Conservation (phyloP, 2,329 filamentous ascomycete species). For the Epichloe uncinata region DNA sequence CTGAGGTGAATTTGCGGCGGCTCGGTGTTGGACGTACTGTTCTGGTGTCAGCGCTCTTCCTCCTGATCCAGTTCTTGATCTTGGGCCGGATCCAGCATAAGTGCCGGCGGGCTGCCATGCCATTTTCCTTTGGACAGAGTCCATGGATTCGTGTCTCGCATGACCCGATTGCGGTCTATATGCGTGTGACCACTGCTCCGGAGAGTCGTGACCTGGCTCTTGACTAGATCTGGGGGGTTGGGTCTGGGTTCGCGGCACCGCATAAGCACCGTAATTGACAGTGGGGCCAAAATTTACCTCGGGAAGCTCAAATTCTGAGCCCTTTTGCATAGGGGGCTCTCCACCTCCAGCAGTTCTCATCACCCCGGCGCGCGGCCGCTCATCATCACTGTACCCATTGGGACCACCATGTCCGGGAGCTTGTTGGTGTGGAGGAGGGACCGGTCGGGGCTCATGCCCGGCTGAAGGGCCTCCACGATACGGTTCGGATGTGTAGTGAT, state of each 20-base stretch:
- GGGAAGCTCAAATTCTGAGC: slow-evolving; percentile 45
- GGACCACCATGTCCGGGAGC: slow-evolving; percentile 38
- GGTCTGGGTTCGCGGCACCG: slow-evolving; percentile 18
- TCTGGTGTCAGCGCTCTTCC: slow-evolving; percentile 54
- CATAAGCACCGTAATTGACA: slow-evolving; percentile 41
- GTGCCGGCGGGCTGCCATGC: slow-evolving; percentile 66
- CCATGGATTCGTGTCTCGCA: slow-evolving; percentile 34
- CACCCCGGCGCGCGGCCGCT: slow-evolving; percentile 64
- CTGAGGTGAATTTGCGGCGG: slow-evolving; percentile 38
- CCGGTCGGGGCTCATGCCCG: slow-evolving; percentile 5
- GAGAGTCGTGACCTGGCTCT: slow-evolving; percentile 19
- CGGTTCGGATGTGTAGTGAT: slow-evolving; percentile 22
- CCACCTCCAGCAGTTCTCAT: slow-evolving; percentile 61
- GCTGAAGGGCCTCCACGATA: slow-evolving; percentile 10
- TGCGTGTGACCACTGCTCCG: slow-evolving; percentile 12
- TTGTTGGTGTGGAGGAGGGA: slow-evolving; percentile 11
- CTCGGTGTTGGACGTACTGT: slow-evolving; percentile 72
- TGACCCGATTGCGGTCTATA: slow-evolving; percentile 19
- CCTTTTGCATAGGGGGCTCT: slow-evolving; percentile 16
- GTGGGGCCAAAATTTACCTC: slow-evolving; percentile 79
- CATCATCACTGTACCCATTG: slow-evolving; percentile 31
- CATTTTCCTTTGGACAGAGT: slow-evolving; percentile 49
- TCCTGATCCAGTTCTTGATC: not conserved
- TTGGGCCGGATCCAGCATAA: slow-evolving; percentile 29
- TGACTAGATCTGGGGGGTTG: slow-evolving; percentile 12